Percentiles rank a stretch among this genome's conserved stretches.
Evolutionary conservation across 495 filamentous ascomycete species (phyloP).

Genomic region (Neurospora sp.): DNA sequence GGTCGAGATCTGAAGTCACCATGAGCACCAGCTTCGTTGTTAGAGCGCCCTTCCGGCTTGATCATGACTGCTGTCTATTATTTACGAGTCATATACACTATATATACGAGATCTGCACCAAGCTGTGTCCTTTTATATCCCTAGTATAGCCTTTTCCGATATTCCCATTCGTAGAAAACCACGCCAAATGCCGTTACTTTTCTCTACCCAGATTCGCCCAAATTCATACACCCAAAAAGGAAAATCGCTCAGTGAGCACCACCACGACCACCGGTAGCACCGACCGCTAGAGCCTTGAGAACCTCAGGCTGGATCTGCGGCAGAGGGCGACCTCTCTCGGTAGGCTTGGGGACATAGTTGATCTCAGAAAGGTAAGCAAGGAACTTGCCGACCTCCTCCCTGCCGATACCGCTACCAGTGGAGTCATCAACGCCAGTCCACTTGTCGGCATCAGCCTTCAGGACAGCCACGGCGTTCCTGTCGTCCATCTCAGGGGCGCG

Average conservation of each 20-base stretch:
- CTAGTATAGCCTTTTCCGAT: background rate
- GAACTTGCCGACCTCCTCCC: conserved; percentile 62
- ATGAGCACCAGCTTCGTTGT: background rate
- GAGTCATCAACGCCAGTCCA: conserved; percentile 56
- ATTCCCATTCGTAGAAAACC: background rate
- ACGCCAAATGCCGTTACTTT: background rate
- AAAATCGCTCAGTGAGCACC: conserved; percentile 18
- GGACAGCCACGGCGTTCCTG: conserved; percentile 51
- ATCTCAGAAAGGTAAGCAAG: conserved; percentile 58
- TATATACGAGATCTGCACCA: background rate
- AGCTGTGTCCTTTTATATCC: background rate
- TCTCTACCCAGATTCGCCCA: background rate
- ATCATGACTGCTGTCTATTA: background rate
- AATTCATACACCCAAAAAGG: background rate
- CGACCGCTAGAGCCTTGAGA: conserved; percentile 30
- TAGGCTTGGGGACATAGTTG: conserved; percentile 57
- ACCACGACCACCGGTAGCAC: conserved; percentile 19
- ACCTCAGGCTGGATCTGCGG: conserved; percentile 44
- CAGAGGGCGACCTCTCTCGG: conserved; percentile 34
- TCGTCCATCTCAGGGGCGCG: conserved; percentile 76
- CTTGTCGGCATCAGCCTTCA: conserved; percentile 46
- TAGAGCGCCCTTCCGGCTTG: background rate
- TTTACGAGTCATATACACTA: background rate
- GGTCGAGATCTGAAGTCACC: background rate
- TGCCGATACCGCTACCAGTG: conserved; percentile 52